Evolutionary conservation across 345 rosid genomes (phyloP), one percentile per base, ranked within the genome.

Genomic region (Salix brachista): DNA sequence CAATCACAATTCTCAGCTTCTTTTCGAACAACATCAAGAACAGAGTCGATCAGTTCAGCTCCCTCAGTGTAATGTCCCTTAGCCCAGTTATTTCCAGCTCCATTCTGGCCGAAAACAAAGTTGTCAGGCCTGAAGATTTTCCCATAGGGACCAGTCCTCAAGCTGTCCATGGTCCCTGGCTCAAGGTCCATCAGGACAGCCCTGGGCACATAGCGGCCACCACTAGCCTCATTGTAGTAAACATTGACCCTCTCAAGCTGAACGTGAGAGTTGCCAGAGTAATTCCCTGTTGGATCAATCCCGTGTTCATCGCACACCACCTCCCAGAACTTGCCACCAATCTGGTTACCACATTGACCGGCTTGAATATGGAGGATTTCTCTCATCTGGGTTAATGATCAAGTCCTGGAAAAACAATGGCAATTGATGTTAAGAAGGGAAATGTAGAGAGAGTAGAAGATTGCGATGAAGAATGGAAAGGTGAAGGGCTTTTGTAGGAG

Each of bases 71-170:
- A 88, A 74, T 88, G 91, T 23, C 91, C 91, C 72, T 88, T 88
- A 8, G 89, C 91, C 91, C 91, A 88, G 76, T 88, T 88, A 76
- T 88, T 88, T 42, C 91, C 91, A 18, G 91, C 91, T 8, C 91
- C 91, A 78, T 85, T 85, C 78, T 85, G 89, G 52, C 91, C 91
- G 16, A 86, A 88, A 37, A 88, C 86, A 70, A 90, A 88, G 66
- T 90, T 90, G 71, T 90, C 94, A 28, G 94, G 94, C 80, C 94
- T 79, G 75, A 90, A 90, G 67, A 90, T 85, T 72, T 75, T 62
- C 1, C 94, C 94, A 34, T 78, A 85, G 12, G 90, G 88, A 25
- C 89, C 84, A 5, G 86, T 87, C 42, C 85, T 79, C 58, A 90
- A 76, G 83, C 87, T 80, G 83, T 88, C 91, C 91, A 88, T 88